Evolutionary conservation across 176 grass and related monocot species (phyloP).

Genomic region (Oryza coarctata): DNA sequence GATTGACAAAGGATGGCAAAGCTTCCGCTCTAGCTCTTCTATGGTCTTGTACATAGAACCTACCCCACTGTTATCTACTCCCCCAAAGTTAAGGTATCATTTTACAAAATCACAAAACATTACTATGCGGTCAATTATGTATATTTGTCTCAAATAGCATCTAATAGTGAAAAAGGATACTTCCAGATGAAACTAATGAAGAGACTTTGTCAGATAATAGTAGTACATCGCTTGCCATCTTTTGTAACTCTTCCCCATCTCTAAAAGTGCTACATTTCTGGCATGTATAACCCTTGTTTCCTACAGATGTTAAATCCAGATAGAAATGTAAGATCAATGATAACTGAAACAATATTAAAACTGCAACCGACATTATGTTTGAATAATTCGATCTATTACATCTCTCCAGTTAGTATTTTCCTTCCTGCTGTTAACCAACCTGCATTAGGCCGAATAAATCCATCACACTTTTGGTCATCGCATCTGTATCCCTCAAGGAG

Average conservation of each 20-base stretch:
- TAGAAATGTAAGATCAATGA: slow-evolving; percentile 14
- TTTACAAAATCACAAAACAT: neutral
- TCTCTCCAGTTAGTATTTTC: slow-evolving; percentile 7
- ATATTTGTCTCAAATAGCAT: neutral
- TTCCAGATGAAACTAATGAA: slow-evolving; percentile 49
- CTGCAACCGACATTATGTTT: slow-evolving; percentile 7
- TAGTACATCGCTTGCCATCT: slow-evolving; percentile 47
- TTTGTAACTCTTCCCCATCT: slow-evolving; percentile 62
- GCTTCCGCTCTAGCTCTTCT: slow-evolving; percentile 56
- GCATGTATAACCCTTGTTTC: slow-evolving; percentile 58
- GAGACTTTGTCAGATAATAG: slow-evolving; percentile 59
- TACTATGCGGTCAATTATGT: neutral
- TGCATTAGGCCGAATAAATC: slow-evolving; percentile 54
- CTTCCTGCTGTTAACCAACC: slow-evolving; percentile 38
- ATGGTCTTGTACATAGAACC: slow-evolving; percentile 59
- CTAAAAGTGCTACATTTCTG: slow-evolving; percentile 72
- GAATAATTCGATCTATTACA: neutral
- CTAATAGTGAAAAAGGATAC: slow-evolving; percentile 59
- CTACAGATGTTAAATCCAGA: slow-evolving; percentile 45
- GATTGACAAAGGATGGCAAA: slow-evolving; percentile 67
- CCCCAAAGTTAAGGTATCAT: slow-evolving; percentile 40
- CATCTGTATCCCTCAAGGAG: slow-evolving; percentile 77
- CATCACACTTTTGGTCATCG: slow-evolving; percentile 64
- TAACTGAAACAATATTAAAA: neutral
- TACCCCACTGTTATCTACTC: slow-evolving; percentile 68